Conservation (phyloP, 805 yeast genomes). For the Candida ficus region DNA sequence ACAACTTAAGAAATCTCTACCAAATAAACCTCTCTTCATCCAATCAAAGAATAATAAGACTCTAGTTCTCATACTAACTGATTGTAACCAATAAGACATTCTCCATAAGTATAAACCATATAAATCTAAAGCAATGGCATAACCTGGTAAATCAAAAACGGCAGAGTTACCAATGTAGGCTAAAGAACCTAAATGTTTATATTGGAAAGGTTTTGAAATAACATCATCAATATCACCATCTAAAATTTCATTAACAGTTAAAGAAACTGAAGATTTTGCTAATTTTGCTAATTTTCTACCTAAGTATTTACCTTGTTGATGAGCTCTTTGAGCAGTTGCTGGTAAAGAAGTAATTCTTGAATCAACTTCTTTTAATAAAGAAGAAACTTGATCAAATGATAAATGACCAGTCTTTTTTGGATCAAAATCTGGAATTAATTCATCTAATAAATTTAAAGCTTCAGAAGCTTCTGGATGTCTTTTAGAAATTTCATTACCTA, state of each 20-base stretch:
- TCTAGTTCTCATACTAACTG: constrained; percentile 60
- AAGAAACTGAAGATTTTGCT: constrained; percentile 39
- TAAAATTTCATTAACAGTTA: constrained; percentile 39
- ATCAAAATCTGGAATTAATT: constrained; percentile 50
- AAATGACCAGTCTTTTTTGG: constrained; percentile 42
- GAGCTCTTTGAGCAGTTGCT: constrained; percentile 71
- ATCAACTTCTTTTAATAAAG: constrained; percentile 49
- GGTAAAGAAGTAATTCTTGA: constrained; percentile 63
- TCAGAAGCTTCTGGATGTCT: constrained; percentile 56
- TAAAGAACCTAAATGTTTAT: constrained; percentile 59
- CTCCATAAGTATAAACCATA: constrained; percentile 73
- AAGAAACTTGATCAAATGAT: constrained; percentile 45
- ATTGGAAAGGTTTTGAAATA: constrained; percentile 52
- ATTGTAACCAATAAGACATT: constrained; percentile 63
- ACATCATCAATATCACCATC: constrained; percentile 55
- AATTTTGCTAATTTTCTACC: constrained; percentile 55
- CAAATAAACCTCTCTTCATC: constrained; percentile 56
- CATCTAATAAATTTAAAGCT: constrained; percentile 45
- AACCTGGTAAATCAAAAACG: constrained; percentile 59
- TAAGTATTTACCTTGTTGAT: constrained; percentile 63
- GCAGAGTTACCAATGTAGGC: constrained; percentile 71
- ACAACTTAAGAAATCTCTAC: constrained; percentile 40
- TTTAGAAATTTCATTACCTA: constrained; percentile 42
- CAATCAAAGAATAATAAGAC: constrained; percentile 62
- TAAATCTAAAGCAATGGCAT: constrained; percentile 58